Evolutionary conservation across 2,329 filamentous ascomycete genomes (phyloP), one percentile per base, ranked within the genome.

Genomic region (Byssochlamys sp.): DNA sequence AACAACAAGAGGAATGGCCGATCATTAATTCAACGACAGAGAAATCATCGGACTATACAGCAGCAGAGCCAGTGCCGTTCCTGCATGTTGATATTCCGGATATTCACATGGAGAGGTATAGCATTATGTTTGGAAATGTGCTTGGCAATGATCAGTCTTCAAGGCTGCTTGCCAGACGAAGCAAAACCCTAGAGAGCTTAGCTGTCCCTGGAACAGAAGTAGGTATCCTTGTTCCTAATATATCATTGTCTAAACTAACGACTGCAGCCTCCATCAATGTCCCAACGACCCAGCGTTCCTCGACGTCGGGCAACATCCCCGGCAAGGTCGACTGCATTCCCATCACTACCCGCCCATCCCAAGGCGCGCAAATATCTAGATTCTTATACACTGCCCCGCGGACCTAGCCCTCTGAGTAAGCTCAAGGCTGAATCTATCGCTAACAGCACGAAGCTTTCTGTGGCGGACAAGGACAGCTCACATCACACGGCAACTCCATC

Each of bases 61-160:
- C 35, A n/a, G 5, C 39, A 19, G 39, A 24, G n/a, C 24, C 53
- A 3, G 57, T 60, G 19, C 67, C 75, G 1, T 71, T 87, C 5
- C 76, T 96, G 24, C 80, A 91, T 64, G 81, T 96, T 14, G 84
- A 91, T 55, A 94, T 96, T 58, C 91, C 92, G 0, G 82, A 83
- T 54, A 81, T 89, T 57, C 84, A 87, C 61, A 80, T 97, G 80
- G 92, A 96, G 69, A 80, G 92, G 53, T 97, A 96, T 65, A 96
- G 91, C 65, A 83, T 96, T 62, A 96, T 96, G 91, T 96, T 97
- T 68, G 84, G 86, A 57, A 83, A 82, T 39, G 78, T 96, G 5
- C 76, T 96, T 27, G 81, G 66, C 33, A 68, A 70, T 83, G 60
- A 69, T 60, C 62, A 67, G 31, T 63, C 68, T 33, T 64, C 72